phyloP scores from a whole-genome alignment of 495 filamentous ascomycete species.

The Hypomontagnella monticulosa region DNA sequence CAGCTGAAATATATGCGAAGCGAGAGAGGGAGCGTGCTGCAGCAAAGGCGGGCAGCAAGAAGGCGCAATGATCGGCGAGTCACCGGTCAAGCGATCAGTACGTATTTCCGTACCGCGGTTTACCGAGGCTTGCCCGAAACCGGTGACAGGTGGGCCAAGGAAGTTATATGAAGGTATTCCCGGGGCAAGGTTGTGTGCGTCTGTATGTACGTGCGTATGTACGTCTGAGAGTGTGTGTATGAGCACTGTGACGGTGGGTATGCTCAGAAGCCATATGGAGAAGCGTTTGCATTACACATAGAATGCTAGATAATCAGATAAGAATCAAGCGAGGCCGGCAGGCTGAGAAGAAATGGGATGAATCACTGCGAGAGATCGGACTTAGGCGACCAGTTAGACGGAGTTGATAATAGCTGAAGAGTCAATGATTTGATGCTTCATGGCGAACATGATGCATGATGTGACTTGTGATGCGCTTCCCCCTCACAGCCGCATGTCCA shows the following conservation, averaged over 20 bases:
- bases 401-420: no score
- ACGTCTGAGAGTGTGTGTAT: not conserved
- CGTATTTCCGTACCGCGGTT: not conserved
- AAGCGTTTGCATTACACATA: conserved; percentile 17
- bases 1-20: conserved; percentile 91
- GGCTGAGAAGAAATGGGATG: no score
- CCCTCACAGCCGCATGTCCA: no score
- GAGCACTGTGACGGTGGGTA: not conserved
- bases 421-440: no score
- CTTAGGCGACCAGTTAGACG: no score
- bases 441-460: no score
- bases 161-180: conserved; percentile 1
- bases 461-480: no score
- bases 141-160: conserved; percentile 14
- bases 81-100: conserved; percentile 2
- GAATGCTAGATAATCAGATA: not conserved
- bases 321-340: no score
- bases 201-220: not conserved
- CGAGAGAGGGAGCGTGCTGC: conserved; percentile 67
- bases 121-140: conserved; percentile 28
- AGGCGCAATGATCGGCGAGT: conserved; percentile 52
- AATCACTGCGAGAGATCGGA: no score
- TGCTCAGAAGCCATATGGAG: conserved; percentile 12
- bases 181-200: not conserved
- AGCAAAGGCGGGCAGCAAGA: conserved; percentile 51